Base-by-base conservation (phyloP, 1,284 basidiomycete species). In the Hypsizygus ulmarius region DNA sequence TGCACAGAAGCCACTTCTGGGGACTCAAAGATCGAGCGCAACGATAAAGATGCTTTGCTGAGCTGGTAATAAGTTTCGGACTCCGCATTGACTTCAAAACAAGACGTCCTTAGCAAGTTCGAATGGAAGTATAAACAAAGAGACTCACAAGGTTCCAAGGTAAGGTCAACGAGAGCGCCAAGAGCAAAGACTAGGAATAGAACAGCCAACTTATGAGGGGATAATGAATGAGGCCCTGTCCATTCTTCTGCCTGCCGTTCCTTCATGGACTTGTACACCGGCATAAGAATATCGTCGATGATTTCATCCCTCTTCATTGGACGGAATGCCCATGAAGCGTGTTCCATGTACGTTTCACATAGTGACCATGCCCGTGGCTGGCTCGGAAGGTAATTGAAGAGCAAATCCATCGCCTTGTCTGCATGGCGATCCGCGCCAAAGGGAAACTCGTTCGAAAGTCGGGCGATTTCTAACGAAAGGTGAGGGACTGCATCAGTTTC, bases 311-410 rank as follows among this genome's bases (percentile, higher is more conserved):
- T 75, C 47, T 68, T 73, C 53, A 87, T 70, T 1, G 83, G 81
- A 21, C 75, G 71, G 57, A 79, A 82, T 44, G 73, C 66, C 78
- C 80, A 85, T 10, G 81, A 65, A 12, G 75, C 75, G 39, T 86
- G 80, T 53, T 84, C 81, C 56, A 82, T 59, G 54, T 83, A 86
- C 2, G 82, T 81, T 64, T 86, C 84, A 55, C 80, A 85, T 3
- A 86, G 68, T 5, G 81, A 64, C 71, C 80, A 82, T 14, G 83
- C 80, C 34, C 81, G 73, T 16, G 76, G 75, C 59, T 78, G 78
- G 19, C 71, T 64, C 1, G 79, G 79, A 34, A 82, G 69, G 55
- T 73, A 66, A 14, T 68, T 61, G 49, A 77, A 71, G 19, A 82
- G 54, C 2, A 70, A 52, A 25, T 75, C 70, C 47, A 78, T 54